Evolutionary conservation across 2,329 filamentous ascomycete species (phyloP).

Genomic region (Penicillium occitanis): DNA sequence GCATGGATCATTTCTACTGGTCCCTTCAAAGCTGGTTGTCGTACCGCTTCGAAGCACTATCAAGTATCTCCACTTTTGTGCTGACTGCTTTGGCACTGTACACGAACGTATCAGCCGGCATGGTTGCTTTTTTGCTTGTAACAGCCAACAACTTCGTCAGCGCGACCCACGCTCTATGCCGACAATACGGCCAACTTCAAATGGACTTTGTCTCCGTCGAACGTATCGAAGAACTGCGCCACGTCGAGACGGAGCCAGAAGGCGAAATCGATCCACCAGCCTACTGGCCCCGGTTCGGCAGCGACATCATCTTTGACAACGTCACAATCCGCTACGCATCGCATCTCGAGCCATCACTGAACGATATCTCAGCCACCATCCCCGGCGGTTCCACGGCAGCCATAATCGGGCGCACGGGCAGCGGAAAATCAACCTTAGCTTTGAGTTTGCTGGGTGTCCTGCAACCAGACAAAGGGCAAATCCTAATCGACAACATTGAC

Average conservation of each 20-base stretch:
- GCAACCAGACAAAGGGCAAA: constrained; percentile 54
- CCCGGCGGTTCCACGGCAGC: constrained; percentile 76
- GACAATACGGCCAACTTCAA: constrained; percentile 78
- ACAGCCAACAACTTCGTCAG: constrained; percentile 64
- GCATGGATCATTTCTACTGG: constrained; percentile 97
- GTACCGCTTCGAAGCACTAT: constrained; percentile 72
- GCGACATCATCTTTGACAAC: constrained; percentile 72
- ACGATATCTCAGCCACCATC: constrained; percentile 68
- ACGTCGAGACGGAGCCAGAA: constrained; percentile 71
- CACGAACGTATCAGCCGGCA: constrained; percentile 70
- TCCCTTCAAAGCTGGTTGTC: constrained; percentile 81
- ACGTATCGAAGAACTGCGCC: constrained; percentile 76
- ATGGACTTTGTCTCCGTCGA: constrained; percentile 93
- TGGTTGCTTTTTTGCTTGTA: constrained; percentile 80
- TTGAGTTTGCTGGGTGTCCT: constrained; percentile 60
- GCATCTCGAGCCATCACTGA: constrained; percentile 70
- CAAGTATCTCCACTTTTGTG: constrained; percentile 69
- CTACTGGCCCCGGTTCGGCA: constrained; percentile 71
- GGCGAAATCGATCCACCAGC: constrained; percentile 69
- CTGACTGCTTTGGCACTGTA: constrained; percentile 74
- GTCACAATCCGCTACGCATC: constrained; percentile 79
- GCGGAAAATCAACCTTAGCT: constrained; percentile 77
- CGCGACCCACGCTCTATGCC: constrained; percentile 72
- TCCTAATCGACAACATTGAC: constrained; percentile 62
- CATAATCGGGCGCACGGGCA: constrained; percentile 75